Evolutionary conservation across 176 grass and related monocot species (phyloP).

Genomic region (maize (Zea mays)): Zm-B73-REFERENCE-NAM-5.0 NC_050102.1:171796001-171796500

Average conservation of each 20-base stretch:
- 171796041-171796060: slow-evolving; percentile 16
- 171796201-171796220: slow-evolving; percentile 1
- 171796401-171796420: slow-evolving; percentile 63
- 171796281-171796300: too few relatives aligned
- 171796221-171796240: background rate
- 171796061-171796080: slow-evolving; percentile 22
- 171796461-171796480: slow-evolving; percentile 44
- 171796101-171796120: background rate
- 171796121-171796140: slow-evolving; percentile 6
- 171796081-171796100: slow-evolving; percentile 7
- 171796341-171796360: slow-evolving; percentile 21
- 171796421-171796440: slow-evolving; percentile 78
- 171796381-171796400: slow-evolving; percentile 67
- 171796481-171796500: background rate
- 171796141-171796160: slow-evolving; percentile 16
- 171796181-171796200: background rate
- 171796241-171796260: slow-evolving; percentile 25
- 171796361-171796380: slow-evolving; percentile 77
- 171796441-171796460: slow-evolving; percentile 95
- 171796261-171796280: background rate
- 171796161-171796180: slow-evolving; percentile 9
- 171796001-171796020: background rate
- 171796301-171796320: background rate
- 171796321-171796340: background rate
- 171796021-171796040: slow-evolving; percentile 21